phyloP scores from a whole-genome alignment of 2,329 filamentous ascomycete genomes.

The Coleophoma cylindrospora region DNA sequence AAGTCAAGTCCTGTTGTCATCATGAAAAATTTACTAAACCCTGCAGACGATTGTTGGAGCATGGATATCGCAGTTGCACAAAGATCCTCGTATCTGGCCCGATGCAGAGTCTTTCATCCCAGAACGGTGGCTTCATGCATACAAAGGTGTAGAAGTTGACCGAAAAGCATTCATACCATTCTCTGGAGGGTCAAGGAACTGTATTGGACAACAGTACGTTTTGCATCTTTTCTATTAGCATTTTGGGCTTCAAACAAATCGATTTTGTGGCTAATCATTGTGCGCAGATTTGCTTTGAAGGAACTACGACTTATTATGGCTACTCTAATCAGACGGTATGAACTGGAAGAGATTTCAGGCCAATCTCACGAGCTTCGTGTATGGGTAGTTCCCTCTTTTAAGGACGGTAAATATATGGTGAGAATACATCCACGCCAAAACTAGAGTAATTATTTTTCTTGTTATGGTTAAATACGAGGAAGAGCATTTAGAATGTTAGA shows the following conservation, averaged over 20 bases:
- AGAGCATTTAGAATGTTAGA: no score
- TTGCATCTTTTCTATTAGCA: no score
- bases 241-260: no score
- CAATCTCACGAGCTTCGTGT: slow-evolving; percentile 14
- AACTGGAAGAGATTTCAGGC: slow-evolving; percentile 10
- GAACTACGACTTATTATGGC: slow-evolving; percentile 19
- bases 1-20: no score
- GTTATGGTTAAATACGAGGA: no score
- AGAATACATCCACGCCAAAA: slow-evolving; percentile 4
- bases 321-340: slow-evolving; percentile 11
- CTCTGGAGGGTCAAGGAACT: slow-evolving; percentile 23
- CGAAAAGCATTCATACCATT: slow-evolving; percentile 19
- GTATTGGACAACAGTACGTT: slow-evolving; percentile 25
- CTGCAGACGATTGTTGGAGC: no score
- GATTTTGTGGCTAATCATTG: no score
- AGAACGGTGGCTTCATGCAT: background rate
- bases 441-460: no score
- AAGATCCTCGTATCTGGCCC: background rate
- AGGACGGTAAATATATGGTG: slow-evolving; percentile 15
- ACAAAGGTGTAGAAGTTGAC: slow-evolving; percentile 9
- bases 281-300: slow-evolving; percentile 10
- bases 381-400: slow-evolving; percentile 14
- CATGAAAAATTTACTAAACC: no score
- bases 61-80: no score
- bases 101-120: background rate